Percentiles rank a stretch among this genome's conserved stretches.
Conservation (phyloP, 2,329 filamentous ascomycete species). For the Verticillium longisporum region DNA sequence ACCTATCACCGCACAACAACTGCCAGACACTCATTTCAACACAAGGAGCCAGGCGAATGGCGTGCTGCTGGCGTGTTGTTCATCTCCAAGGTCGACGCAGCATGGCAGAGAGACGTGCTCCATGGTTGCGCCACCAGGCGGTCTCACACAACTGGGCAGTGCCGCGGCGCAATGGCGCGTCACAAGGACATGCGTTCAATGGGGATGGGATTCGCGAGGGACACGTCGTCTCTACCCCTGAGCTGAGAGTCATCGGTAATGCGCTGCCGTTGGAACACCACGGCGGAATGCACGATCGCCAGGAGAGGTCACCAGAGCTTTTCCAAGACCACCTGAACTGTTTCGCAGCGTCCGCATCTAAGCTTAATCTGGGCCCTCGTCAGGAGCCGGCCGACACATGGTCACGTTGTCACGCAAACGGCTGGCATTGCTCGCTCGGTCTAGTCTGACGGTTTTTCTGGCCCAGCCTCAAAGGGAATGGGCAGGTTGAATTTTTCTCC, state of each 20-base stretch:
- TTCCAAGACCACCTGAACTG: neutral
- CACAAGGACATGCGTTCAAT: neutral
- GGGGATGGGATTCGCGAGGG: neutral
- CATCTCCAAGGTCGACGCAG: neutral
- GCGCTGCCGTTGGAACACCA: neutral
- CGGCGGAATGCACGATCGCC: neutral
- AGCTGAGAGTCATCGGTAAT: neutral
- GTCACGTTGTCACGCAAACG: neutral
- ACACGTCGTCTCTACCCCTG: neutral
- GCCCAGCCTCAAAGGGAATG: neutral
- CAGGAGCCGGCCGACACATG: neutral
- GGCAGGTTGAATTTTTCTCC: neutral
- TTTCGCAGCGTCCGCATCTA: neutral
- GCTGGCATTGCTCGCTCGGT: neutral
- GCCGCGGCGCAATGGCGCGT: neutral
- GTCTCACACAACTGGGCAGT: neutral
- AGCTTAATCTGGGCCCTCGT: neutral
- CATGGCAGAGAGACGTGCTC: neutral
- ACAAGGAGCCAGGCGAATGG: neutral
- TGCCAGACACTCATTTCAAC: too few species aligned
- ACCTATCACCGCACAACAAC: neutral
- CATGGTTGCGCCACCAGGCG: neutral
- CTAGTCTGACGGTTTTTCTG: neutral
- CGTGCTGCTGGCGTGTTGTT: neutral
- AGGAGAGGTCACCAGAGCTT: neutral